Base-by-base conservation (phyloP, 2,329 filamentous ascomycete species). In the Phialemoniopsis sp. region DNA sequence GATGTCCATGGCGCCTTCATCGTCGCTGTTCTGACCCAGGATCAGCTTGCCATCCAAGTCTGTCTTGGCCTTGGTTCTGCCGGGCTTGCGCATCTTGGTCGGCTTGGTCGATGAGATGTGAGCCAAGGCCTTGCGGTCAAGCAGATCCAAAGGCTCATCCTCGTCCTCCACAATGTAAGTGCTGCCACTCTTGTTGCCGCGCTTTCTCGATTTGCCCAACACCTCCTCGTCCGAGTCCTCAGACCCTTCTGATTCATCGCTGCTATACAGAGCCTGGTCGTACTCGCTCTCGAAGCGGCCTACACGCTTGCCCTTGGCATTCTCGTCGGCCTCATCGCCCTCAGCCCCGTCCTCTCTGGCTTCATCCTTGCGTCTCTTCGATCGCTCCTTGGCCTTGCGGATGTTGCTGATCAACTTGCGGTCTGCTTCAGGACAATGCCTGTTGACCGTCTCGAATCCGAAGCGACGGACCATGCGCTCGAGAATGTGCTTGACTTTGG, bases 401-500 rank as follows among this genome's bases (percentile, higher is more conserved):
- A 98, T 96, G 56, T 97, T 96, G 55, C 82, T 76, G 31, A 98
- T 85, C 40, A 98, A 72, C 63, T 97, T 98, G 51, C 82, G 82
- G 64, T 96, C 91, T 16, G 80, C 79, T 54, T 94, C 87, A 4
- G 90, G 91, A 42, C 87, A 90, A 59, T 87, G 73, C 48, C 79
- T 78, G 63, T 93, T 87, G 12, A 98, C 78, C 21, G 80, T 64
- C 3, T 91, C 85, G 34, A 86, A 85, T 35, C 93, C 90, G 56
- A 96, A 97, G 41, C 91, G 82, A 35, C 91, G 81, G 16, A 97
- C 85, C 76, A 96, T 89, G 38, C 93, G 82, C 67, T 98, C 93
- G 13, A 98, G 70, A 47, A 98, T 97, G 57, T 96, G 90, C 79
- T 96, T 97, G 51, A 98, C 90, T 71, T 97, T 98, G 36, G 87